Base-by-base conservation (phyloP, 441 rosid species). In the Francoa sonchifolia region DNA sequence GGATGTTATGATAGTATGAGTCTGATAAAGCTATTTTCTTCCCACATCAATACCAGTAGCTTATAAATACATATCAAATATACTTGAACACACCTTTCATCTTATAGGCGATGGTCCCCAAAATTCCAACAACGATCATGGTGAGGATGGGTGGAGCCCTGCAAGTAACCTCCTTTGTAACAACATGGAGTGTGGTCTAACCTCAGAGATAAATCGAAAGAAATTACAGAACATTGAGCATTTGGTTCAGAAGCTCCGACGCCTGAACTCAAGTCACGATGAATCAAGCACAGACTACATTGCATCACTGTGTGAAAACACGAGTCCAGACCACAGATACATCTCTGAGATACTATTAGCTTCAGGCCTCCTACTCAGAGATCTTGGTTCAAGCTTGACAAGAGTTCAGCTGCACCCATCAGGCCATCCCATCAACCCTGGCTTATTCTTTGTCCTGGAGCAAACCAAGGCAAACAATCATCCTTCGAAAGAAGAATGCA, bases 291-390 rank as follows among this genome's bases (percentile, higher is more conserved):
- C 77, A 33, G 97, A 89, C 62, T 89, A 89, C 76, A 74, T 89
- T 44, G 97, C 94, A 27, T 77, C 79, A n/a, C 73, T 89, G 26
- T 84, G 95, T 19, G 84, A 85, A 67, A 89, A 68, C 65, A 55
- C 55, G 10, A 76, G 70, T 54, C 86, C 94, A 23, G 94, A 81
- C 57, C 82, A 79, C 54, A 69, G 88, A 65, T 89, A 89, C 72
- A 71, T 88, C 33, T 88, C 94, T 1, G 95, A 88, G 74, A 84
- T 89, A 58, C 50, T 89, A 19, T 58, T 89, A 63, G 85, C 95
- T 46, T 89, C 97, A 0, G 97, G 97, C 54, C 74, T 89, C 39
- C 68, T 84, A 35, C 86, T 89, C 31, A 74, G 82, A 57, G 95
- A 81, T 55, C 69, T 84, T 1, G 60, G 74, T 45, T 63, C 86